These are phyloP conservation scores for Aspergillus neoniger DNA, from an alignment of 2,329 filamentous ascomycete species.

Conservation along the genomic window DNA sequence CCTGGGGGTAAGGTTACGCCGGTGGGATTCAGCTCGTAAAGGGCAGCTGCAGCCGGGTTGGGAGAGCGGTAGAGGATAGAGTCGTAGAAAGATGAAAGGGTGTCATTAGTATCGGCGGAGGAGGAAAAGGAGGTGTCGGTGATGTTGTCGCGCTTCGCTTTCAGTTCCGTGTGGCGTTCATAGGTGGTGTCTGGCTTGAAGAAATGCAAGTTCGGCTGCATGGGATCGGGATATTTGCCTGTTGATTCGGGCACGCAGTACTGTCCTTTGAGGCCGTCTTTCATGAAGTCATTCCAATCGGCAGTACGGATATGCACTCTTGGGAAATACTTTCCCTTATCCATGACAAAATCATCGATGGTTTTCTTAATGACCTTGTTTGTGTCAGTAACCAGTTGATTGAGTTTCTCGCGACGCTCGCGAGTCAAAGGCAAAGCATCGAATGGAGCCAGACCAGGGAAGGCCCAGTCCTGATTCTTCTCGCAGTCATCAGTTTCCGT, in stretches of 20 bases:
- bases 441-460: not conserved
- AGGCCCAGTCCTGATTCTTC: constrained; percentile 9
- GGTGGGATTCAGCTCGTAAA: not conserved
- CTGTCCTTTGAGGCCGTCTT: constrained; percentile 30
- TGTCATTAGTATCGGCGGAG: not conserved
- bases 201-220: constrained; percentile 36
- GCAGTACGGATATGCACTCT: constrained; percentile 9
- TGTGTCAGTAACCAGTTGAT: constrained; percentile 8
- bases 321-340: not conserved
- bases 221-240: constrained; percentile 28
- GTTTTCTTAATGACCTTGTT: not conserved
- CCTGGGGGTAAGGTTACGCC: not conserved
- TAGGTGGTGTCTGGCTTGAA: constrained; percentile 29
- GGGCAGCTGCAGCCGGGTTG: not conserved
- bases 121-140: not conserved
- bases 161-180: not conserved
- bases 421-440: not conserved
- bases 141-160: not conserved
- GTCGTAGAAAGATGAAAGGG: not conserved
- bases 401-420: constrained; percentile 6
- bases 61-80: not conserved
- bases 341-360: not conserved
- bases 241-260: constrained; percentile 28
- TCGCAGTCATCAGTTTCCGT: constrained; percentile 3
- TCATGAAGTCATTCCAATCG: constrained; percentile 35